Base-by-base conservation (phyloP, 306 rosid species). In the barrel medic (Medicago truncatula) region DNA sequence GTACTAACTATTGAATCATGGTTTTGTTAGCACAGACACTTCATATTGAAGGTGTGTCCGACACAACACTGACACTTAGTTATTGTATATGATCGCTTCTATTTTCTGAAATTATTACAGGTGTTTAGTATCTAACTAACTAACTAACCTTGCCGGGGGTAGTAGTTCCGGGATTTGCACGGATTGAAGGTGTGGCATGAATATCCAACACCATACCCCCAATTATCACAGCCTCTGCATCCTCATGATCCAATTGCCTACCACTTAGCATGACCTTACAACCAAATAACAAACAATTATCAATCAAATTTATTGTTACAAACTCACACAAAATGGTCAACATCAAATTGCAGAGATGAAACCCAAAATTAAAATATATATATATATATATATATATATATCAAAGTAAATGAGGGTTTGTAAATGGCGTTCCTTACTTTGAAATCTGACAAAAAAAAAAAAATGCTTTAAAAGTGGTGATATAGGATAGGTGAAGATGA, bases 151-250 rank as follows among this genome's bases (percentile, higher is more conserved):
- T 89, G 71, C 98, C 98, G 31, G 98, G 97, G 44, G 80, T 72
- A 8, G 89, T 86, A 14, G 89, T 86, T 77, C 87, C 75, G 9
- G 87, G 78, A 34, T 75, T 75, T 25, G 82, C 65, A 28, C 40
- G 76, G 34, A 62, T 15, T 16, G 89, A 86, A 83, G 89, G 89
- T 14, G 67, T 81, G 54, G 91, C 91, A 77, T 87, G 89, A 85
- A 94, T 89, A 71, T 92, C 98, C 86, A 94, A 79, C 23, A 92
- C 96, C 98, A 94, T 92, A 57, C 91, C 97, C 25, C 98, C 98
- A 57, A 92, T 83, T 71, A 94, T 82, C 25, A 94, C 92, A 7
- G 92, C 88, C 54, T 89, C 85, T 21, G 78, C 70, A 12, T 78
- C 85, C 28, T 62, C 80, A 50, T 65, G 59, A 59, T 80, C 81